These are phyloP conservation scores for Scheffersomyces stambukii DNA, from an alignment of 1,139 yeast species.

Conservation along the genomic window DNA sequence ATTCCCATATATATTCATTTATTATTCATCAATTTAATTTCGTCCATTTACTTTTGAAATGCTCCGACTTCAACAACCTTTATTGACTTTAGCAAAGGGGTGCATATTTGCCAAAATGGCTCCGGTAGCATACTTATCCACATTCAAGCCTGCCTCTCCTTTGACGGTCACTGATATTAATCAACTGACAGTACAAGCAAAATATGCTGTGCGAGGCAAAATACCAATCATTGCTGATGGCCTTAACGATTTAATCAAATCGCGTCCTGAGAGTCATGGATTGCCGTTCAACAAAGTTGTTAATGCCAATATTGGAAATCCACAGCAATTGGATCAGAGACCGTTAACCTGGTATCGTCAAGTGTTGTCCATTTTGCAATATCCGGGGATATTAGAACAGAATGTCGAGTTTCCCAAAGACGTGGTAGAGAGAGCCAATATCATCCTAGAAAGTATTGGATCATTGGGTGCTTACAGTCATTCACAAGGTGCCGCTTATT, in stretches of 20 bases:
- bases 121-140: too few species aligned
- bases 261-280: conserved; percentile 48
- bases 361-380: conserved; percentile 78
- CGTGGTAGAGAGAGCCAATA: conserved; percentile 66
- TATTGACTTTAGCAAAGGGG: too few species aligned
- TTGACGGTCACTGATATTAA: conserved; percentile 50
- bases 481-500: conserved; percentile 76
- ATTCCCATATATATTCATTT: too few species aligned
- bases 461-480: conserved; percentile 93
- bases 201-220: conserved; percentile 92
- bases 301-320: conserved; percentile 93
- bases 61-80: too few species aligned
- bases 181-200: conserved; percentile 72
- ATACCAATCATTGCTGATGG: conserved; percentile 94
- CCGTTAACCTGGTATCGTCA: conserved; percentile 96
- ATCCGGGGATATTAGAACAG: conserved; percentile 59
- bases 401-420: conserved; percentile 57
- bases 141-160: conserved; percentile 20
- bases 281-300: conserved; percentile 77
- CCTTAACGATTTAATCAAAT: conserved; percentile 50
- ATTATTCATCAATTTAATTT: too few species aligned
- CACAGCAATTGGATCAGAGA: conserved; percentile 90
- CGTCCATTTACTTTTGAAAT: too few species aligned
- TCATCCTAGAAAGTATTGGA: conserved; percentile 58
- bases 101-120: too few species aligned